These are phyloP conservation scores for Fallopia convolvulus DNA, from an alignment of 148 eudicot genomes.

Conservation along the genomic window DNA sequence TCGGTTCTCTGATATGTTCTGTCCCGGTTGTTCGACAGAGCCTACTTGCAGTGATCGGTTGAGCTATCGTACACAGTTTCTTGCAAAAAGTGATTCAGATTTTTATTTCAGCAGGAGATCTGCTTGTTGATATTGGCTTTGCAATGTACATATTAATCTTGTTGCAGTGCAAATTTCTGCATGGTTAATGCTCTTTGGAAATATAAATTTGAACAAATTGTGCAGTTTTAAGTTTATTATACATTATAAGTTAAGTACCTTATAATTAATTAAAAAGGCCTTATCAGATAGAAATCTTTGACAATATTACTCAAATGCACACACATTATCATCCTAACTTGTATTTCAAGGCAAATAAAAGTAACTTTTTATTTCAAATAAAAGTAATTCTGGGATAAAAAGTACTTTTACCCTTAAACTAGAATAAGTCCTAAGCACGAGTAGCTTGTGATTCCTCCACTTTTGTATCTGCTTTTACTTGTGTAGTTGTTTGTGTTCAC, in stretches of 20 bases:
- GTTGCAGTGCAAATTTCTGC: neutral
- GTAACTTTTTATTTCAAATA: too few species aligned
- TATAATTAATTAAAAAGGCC: too few species aligned
- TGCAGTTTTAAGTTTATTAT: neutral
- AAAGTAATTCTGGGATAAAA: too few species aligned
- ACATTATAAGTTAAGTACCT: neutral
- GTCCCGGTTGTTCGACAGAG: constrained; percentile 82
- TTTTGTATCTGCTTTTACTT: too few species aligned
- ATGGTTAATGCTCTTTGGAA: neutral
- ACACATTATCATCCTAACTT: too few species aligned
- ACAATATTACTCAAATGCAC: too few species aligned
- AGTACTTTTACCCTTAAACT: too few species aligned
- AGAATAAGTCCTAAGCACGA: too few species aligned
- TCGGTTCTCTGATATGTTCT: constrained; percentile 80
- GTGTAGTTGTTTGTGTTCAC: too few species aligned
- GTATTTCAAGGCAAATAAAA: too few species aligned
- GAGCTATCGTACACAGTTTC: constrained; percentile 4
- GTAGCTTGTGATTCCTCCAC: too few species aligned
- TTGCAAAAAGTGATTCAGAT: neutral
- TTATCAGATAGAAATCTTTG: too few species aligned
- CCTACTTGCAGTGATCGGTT: constrained; percentile 77
- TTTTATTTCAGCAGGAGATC: neutral
- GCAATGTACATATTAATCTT: constrained; percentile 1
- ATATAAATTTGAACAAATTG: neutral
- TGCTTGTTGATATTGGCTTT: neutral